These are phyloP conservation scores for Tephrocybe sp. DNA, from an alignment of 768 basidiomycete genomes.

Conservation along the genomic window DNA sequence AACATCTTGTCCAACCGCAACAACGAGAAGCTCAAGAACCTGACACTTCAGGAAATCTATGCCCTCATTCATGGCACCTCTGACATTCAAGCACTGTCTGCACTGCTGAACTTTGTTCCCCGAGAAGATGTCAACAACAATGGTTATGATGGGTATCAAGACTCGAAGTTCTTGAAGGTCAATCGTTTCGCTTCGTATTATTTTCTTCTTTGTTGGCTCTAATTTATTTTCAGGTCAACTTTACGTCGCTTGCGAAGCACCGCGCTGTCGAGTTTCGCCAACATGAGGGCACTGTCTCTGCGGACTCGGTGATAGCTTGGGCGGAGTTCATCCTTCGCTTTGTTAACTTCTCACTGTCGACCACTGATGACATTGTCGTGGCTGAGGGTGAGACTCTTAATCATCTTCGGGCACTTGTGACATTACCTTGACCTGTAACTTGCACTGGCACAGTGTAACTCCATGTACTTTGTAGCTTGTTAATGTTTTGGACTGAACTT, in stretches of 20 bases:
- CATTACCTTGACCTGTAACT: too few relatives aligned
- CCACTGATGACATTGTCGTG: too few relatives aligned
- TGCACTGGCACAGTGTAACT: too few relatives aligned
- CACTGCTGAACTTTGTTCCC: background rate
- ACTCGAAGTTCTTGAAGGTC: too few relatives aligned
- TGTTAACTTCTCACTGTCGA: background rate
- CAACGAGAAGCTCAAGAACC: background rate
- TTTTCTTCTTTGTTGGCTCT: too few relatives aligned
- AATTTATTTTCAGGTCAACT: background rate
- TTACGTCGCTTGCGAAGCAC: background rate
- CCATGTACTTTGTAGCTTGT: too few relatives aligned
- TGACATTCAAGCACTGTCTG: background rate
- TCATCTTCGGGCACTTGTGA: too few relatives aligned
- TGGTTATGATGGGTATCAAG: too few relatives aligned
- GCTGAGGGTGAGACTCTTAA: too few relatives aligned
- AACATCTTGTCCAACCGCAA: too few relatives aligned
- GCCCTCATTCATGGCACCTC: background rate
- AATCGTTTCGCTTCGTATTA: too few relatives aligned
- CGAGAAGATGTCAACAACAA: background rate
- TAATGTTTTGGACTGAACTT: too few relatives aligned
- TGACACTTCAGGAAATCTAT: background rate
- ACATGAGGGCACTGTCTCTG: background rate
- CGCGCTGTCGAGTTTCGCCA: background rate
- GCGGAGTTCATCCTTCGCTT: background rate
- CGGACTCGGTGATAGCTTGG: background rate